These are phyloP conservation scores for Diaporthe sp. DNA, from an alignment of 2,329 filamentous ascomycete genomes.

Conservation along the genomic window DNA sequence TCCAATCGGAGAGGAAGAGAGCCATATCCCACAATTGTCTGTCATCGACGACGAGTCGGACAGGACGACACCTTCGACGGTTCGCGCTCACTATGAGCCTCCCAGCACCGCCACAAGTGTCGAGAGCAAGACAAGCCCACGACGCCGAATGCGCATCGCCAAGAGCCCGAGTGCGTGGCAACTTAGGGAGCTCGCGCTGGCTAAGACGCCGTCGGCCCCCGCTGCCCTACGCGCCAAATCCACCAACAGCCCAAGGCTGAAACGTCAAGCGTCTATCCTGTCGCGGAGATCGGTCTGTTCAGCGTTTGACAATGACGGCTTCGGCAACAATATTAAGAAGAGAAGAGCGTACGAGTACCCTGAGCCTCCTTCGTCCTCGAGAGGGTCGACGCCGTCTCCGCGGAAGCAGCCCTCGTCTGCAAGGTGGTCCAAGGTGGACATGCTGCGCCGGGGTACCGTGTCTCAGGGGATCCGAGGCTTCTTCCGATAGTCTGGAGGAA, in stretches of 20 bases:
- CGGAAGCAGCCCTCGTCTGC: constrained; percentile 44
- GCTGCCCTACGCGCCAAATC: constrained; percentile 42
- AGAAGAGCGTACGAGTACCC: constrained; percentile 6
- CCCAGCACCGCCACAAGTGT: neutral
- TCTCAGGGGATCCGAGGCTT: constrained; percentile 58
- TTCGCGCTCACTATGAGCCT: constrained; percentile 7
- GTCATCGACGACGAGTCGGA: constrained; percentile 36
- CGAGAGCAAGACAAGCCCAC: constrained; percentile 2
- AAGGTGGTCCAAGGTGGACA: constrained; percentile 53
- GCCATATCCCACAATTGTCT: constrained; percentile 7
- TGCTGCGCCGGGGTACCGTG: constrained; percentile 53
- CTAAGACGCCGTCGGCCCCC: constrained; percentile 5
- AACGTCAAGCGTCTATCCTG: constrained; percentile 37
- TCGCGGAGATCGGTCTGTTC: constrained; percentile 40
- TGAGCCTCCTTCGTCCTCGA: constrained; percentile 35
- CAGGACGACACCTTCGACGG: constrained; percentile 19
- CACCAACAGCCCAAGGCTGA: constrained; percentile 43
- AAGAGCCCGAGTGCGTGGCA: constrained; percentile 37
- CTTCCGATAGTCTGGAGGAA: constrained; percentile 53
- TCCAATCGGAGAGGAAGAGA: neutral
- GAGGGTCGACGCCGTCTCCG: constrained; percentile 43
- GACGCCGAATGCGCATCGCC: constrained; percentile 32
- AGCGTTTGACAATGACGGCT: constrained; percentile 11
- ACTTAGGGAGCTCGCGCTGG: constrained; percentile 27
- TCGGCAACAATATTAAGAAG: constrained; percentile 11